Conservation (phyloP, 306 rosid species). For the Vicia sativa region DNA sequence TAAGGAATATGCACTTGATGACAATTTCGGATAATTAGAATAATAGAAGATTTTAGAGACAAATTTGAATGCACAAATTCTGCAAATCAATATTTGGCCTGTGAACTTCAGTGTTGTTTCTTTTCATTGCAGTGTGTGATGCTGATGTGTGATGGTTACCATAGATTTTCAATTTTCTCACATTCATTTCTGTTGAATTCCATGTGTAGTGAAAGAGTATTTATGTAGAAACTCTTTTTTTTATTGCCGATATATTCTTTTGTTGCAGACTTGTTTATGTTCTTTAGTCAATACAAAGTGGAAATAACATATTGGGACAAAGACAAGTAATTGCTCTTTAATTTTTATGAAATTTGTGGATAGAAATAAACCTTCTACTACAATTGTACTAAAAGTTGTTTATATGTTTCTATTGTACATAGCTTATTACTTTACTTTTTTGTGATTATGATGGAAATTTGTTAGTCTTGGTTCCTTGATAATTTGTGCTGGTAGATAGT, state of each 20-base stretch:
- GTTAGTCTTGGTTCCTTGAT: slow-evolving; percentile 13
- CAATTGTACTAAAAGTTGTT: slow-evolving; percentile 18
- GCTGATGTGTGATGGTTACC: slow-evolving; percentile 10
- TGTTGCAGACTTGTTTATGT: no score
- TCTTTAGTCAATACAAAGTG: neutral
- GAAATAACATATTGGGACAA: slow-evolving; percentile 4
- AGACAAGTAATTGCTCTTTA: slow-evolving; percentile 15
- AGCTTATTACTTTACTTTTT: slow-evolving; percentile 14
- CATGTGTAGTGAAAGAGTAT: no score
- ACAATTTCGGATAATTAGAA: slow-evolving; percentile 21
- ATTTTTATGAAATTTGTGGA: slow-evolving; percentile 6
- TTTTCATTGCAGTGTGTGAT: slow-evolving; percentile 6
- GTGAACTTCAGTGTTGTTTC: neutral
- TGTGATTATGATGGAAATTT: slow-evolving; percentile 23
- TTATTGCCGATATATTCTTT: no score
- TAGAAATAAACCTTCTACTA: slow-evolving; percentile 1
- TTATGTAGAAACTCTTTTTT: no score
- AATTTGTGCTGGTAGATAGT: slow-evolving; percentile 14
- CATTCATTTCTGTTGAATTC: no score
- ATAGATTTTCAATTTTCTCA: neutral
- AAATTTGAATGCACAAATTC: slow-evolving; percentile 5
- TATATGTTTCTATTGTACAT: slow-evolving; percentile 20
- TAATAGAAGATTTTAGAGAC: slow-evolving; percentile 16
- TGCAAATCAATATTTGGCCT: neutral
- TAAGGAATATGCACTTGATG: slow-evolving; percentile 6